These are phyloP conservation scores for Phytophthora quininea DNA, from an alignment of 352 stramenopile species.

Conservation along the genomic window DNA sequence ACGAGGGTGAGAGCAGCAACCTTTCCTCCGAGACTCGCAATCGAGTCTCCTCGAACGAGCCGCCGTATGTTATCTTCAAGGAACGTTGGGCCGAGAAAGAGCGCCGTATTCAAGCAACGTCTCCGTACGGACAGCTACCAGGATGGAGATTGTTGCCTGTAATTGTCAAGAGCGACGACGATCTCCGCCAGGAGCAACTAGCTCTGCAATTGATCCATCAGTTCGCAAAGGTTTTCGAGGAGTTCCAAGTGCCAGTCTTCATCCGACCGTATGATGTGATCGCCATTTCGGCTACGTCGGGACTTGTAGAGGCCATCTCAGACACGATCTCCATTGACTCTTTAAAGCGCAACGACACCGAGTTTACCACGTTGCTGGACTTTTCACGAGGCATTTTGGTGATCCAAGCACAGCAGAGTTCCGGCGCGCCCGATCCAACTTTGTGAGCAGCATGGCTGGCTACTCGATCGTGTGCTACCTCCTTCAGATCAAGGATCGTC, in stretches of 20 bases:
- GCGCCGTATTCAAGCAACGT: constrained; percentile 87
- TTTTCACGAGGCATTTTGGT: constrained; percentile 96
- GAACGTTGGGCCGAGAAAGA: constrained; percentile 96
- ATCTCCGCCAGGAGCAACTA: constrained; percentile 97
- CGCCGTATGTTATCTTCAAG: constrained; percentile 90
- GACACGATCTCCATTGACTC: constrained; percentile 98
- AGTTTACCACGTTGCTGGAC: constrained; percentile 91
- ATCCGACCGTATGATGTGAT: constrained; percentile 97
- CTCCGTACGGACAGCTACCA: constrained; percentile 79
- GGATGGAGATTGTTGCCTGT: constrained; percentile 93
- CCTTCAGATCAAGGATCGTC: constrained; percentile 97
- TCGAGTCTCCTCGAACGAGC: constrained; percentile 29
- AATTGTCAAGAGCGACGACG: constrained; percentile 99
- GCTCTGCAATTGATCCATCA: constrained; percentile 96
- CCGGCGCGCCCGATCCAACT: constrained; percentile 83
- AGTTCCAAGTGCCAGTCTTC: constrained; percentile 94
- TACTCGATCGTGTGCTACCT: constrained; percentile 97
- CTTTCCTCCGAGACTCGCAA: constrained; percentile 26
- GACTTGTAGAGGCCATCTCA: constrained; percentile 96
- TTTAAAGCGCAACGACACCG: constrained; percentile 96
- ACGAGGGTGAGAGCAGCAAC: constrained; percentile 36
- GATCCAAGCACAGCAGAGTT: constrained; percentile 75
- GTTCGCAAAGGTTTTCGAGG: constrained; percentile 95
- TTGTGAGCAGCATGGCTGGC: constrained; percentile 84
- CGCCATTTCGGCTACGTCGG: constrained; percentile 92